Percentiles rank a stretch among this genome's conserved stretches.
Evolutionary conservation across 2,329 filamentous ascomycete species (phyloP).

Genomic region (Herpomyces periplanetae): DNA sequence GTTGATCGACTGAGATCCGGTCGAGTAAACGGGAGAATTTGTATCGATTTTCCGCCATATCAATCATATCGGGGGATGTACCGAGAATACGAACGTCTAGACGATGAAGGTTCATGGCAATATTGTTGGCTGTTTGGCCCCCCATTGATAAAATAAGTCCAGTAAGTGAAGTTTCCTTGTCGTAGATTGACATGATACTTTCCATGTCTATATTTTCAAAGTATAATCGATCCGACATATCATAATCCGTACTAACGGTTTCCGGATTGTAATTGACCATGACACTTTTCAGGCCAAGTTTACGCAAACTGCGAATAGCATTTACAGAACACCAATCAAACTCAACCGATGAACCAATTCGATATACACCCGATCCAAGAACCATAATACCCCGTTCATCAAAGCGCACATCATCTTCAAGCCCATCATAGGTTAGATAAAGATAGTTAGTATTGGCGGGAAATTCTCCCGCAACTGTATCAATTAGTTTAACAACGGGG

Average conservation of each 20-base stretch:
- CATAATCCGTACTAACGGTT: conserved; percentile 59
- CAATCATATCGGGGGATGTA: conserved; percentile 95
- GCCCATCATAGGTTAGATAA: conserved; percentile 78
- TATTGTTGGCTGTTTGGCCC: conserved; percentile 91
- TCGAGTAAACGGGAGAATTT: conserved; percentile 97
- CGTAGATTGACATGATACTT: conserved; percentile 67
- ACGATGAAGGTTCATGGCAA: conserved; percentile 53
- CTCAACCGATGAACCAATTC: conserved; percentile 86
- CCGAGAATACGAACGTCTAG: conserved; percentile 69
- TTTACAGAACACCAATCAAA: conserved; percentile 97
- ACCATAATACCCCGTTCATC: conserved; percentile 84
- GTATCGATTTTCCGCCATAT: conserved; percentile 81
- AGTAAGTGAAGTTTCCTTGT: conserved; percentile 36
- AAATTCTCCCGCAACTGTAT: conserved; percentile 90
- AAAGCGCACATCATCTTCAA: conserved; percentile 44
- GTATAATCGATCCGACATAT: conserved; percentile 72
- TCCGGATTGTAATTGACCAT: conserved; percentile 90
- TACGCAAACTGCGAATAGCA: conserved; percentile 56
- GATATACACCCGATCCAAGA: conserved; percentile 70
- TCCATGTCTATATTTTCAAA: conserved; percentile 85
- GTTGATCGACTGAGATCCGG: conserved; percentile 71
- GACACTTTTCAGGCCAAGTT: conserved; percentile 56
- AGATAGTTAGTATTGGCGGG: conserved; percentile 80
- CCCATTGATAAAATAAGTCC: conserved; percentile 85
- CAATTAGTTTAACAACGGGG: conserved; percentile 85